Evolutionary conservation across 2,329 filamentous ascomycete genomes (phyloP).

Genomic region (Sporothrix pseudoabietina): DNA sequence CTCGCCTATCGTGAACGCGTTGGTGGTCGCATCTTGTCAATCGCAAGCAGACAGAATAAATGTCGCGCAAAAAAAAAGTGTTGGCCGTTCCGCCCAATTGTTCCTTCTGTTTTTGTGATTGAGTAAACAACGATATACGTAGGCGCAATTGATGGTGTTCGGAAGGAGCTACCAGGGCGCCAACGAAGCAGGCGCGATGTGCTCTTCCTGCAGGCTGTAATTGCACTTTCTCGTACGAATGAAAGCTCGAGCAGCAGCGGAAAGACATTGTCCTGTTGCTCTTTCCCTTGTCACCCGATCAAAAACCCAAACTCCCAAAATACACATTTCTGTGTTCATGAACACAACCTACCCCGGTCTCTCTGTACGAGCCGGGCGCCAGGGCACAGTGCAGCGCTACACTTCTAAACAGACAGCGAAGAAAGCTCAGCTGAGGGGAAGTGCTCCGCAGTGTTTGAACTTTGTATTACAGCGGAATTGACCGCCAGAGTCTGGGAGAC

Average conservation of each 20-base stretch:
- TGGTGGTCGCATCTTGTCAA: neutral
- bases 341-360: neutral
- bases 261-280: neutral
- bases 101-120: slow-evolving; percentile 6
- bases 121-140: neutral
- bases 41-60: neutral
- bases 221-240: neutral
- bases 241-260: neutral
- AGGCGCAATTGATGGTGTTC: neutral
- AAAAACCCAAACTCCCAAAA: neutral
- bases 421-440: slow-evolving; percentile 2
- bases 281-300: neutral
- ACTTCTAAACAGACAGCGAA: neutral
- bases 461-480: slow-evolving; percentile 12
- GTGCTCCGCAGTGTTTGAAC: neutral
- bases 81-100: neutral
- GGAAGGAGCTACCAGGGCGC: slow-evolving; percentile 11
- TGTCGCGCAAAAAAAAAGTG: neutral
- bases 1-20: neutral
- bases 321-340: slow-evolving; percentile 2
- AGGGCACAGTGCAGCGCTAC: slow-evolving; percentile 13
- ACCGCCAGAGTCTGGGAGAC: neutral
- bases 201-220: neutral
- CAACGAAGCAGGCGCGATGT: slow-evolving; percentile 1
- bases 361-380: neutral